A percentile compares a stretch with the other conserved stretches of the same genome.
phyloP scores from a whole-genome alignment of 2,329 filamentous ascomycete genomes.

The Cercospora zeae-maydis region DNA sequence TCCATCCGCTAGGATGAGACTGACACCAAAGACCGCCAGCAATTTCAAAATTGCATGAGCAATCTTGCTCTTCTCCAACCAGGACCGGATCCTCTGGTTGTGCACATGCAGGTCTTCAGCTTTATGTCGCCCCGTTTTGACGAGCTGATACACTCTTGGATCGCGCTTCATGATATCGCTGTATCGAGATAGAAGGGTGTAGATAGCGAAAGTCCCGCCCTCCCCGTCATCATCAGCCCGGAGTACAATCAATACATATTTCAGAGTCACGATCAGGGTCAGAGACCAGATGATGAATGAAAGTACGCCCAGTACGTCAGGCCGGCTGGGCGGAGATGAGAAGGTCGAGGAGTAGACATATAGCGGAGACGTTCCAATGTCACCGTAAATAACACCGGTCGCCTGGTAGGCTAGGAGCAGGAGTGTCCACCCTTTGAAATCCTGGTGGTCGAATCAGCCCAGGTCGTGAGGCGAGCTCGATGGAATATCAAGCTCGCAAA shows the following conservation, averaged over 20 bases:
- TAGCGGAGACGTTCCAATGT: constrained; percentile 64
- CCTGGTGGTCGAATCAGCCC: constrained; percentile 20
- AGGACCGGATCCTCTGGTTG: constrained; percentile 52
- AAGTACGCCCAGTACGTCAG: constrained; percentile 60
- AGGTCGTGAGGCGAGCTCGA: constrained; percentile 7
- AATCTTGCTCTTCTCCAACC: constrained; percentile 55
- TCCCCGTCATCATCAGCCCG: constrained; percentile 66
- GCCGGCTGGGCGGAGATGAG: constrained; percentile 46
- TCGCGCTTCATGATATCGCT: constrained; percentile 58
- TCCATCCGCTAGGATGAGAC: constrained; percentile 64
- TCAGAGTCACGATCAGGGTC: constrained; percentile 65
- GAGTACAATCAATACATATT: constrained; percentile 64
- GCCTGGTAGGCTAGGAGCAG: constrained; percentile 60
- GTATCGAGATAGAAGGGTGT: constrained; percentile 60
- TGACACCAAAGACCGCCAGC: constrained; percentile 62
- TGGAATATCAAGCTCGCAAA: background rate
- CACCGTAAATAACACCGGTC: constrained; percentile 64
- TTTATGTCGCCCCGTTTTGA: constrained; percentile 57
- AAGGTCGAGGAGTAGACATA: constrained; percentile 69
- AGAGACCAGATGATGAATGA: constrained; percentile 68
- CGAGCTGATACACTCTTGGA: constrained; percentile 51
- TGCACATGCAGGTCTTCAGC: constrained; percentile 54
- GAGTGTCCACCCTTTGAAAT: constrained; percentile 32
- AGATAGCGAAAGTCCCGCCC: constrained; percentile 66
- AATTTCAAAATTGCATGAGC: constrained; percentile 55